These are phyloP conservation scores for Alternaria gansuensis DNA, from an alignment of 2,329 filamentous ascomycete species.

Conservation along the genomic window DNA sequence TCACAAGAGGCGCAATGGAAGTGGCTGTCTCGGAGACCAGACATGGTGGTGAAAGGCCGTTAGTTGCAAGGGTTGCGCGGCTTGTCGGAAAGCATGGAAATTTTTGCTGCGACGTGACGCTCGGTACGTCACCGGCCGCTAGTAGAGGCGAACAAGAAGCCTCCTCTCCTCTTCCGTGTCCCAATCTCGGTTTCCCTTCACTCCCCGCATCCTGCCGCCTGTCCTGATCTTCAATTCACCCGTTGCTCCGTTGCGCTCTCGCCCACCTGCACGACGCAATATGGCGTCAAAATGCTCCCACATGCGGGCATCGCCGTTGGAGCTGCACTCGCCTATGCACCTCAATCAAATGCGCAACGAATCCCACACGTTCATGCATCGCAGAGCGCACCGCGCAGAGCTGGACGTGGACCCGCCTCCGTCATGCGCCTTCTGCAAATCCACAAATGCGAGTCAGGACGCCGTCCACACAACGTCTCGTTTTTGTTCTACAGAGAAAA, in stretches of 20 bases:
- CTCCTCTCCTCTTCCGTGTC: slow-evolving; percentile 10
- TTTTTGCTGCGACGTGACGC: slow-evolving; percentile 15
- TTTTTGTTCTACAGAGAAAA: not conserved
- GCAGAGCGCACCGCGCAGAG: slow-evolving; percentile 17
- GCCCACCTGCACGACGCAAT: slow-evolving; percentile 10
- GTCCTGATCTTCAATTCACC: not conserved
- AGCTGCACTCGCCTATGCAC: slow-evolving; percentile 26
- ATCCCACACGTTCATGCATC: slow-evolving; percentile 22
- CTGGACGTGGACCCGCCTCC: slow-evolving; percentile 10
- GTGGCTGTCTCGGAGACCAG: not conserved
- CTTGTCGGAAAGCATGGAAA: slow-evolving; percentile 22
- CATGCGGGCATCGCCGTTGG: slow-evolving; percentile 18
- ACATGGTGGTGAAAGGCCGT: slow-evolving; percentile 12
- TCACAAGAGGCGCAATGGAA: slow-evolving; percentile 4
- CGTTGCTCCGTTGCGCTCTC: not conserved
- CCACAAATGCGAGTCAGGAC: not conserved
- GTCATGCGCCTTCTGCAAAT: not conserved
- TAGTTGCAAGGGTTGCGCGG: slow-evolving; percentile 17
- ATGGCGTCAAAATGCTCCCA: slow-evolving; percentile 21
- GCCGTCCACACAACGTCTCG: not conserved
- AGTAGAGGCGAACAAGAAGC: not conserved
- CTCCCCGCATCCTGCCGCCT: slow-evolving; percentile 2
- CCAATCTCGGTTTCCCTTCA: not conserved
- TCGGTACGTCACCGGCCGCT: slow-evolving; percentile 28
- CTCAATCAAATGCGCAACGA: slow-evolving; percentile 4